Percentiles rank a stretch among this genome's conserved stretches.
Conservation (phyloP, 306 rosid genomes). For the Cyclanthera cordifolia region DNA sequence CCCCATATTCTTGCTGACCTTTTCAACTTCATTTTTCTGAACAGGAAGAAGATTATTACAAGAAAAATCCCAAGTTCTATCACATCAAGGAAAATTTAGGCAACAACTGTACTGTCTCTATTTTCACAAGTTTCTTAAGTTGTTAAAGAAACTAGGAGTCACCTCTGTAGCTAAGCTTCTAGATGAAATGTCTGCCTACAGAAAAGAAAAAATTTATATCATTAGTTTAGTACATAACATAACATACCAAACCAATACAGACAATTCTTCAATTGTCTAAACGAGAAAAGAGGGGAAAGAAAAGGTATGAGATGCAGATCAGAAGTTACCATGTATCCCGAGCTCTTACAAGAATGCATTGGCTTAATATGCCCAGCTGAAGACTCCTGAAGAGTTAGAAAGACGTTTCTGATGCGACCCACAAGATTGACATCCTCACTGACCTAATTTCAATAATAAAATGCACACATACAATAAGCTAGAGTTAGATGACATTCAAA, state of each 20-base stretch:
- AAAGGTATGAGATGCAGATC: slow-evolving; percentile 17
- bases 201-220: slow-evolving; percentile 14
- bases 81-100: slow-evolving; percentile 29
- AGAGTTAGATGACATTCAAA: not conserved
- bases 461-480: not conserved
- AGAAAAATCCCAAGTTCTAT: slow-evolving; percentile 29
- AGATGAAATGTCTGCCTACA: slow-evolving; percentile 30
- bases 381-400: slow-evolving; percentile 45
- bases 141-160: slow-evolving; percentile 26
- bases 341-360: slow-evolving; percentile 33
- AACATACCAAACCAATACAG: not conserved
- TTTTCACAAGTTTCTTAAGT: slow-evolving; percentile 30
- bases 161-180: slow-evolving; percentile 33
- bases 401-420: slow-evolving; percentile 47
- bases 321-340: slow-evolving; percentile 44
- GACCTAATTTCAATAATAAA: slow-evolving; percentile 40
- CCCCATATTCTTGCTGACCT: slow-evolving; percentile 37
- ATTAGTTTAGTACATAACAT: not conserved
- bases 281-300: not conserved
- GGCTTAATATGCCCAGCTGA: slow-evolving; percentile 26
- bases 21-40: slow-evolving; percentile 40
- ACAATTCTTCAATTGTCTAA: not conserved
- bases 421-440: slow-evolving; percentile 57
- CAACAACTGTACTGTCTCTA: slow-evolving; percentile 31
- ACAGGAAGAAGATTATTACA: slow-evolving; percentile 19